Evolutionary conservation across 78 protist genomes (phyloP).

Genomic region (Anaeramoeba flamelloides): DNA sequence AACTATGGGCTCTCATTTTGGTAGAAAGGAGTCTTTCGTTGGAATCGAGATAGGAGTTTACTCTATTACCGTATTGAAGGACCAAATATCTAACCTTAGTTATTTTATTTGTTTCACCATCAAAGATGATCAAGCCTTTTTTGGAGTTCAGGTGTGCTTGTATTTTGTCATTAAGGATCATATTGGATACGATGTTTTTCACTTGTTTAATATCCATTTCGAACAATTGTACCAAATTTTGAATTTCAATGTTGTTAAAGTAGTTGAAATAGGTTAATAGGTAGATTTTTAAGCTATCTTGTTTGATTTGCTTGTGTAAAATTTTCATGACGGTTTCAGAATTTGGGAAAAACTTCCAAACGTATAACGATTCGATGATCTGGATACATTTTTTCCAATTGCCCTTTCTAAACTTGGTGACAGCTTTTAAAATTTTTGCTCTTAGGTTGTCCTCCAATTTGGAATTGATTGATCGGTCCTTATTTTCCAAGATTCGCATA

Average conservation of each 20-base stretch:
- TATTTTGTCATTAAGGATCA: not conserved
- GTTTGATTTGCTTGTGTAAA: not conserved
- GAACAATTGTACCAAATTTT: not conserved
- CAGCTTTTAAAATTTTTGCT: not conserved
- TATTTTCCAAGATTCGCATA: not conserved
- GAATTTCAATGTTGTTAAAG: not conserved
- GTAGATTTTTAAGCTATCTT: not conserved
- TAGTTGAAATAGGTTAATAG: not conserved
- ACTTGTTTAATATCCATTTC: not conserved
- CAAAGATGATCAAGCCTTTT: too few relatives aligned
- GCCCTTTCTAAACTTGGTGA: not conserved
- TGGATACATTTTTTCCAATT: not conserved
- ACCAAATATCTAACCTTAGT: too few relatives aligned
- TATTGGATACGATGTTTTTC: not conserved
- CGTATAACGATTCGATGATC: not conserved
- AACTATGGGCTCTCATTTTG: too few relatives aligned
- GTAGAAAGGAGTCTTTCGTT: too few relatives aligned
- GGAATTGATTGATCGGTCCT: not conserved
- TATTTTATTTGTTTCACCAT: too few relatives aligned
- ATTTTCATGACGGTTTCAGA: not conserved
- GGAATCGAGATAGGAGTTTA: too few relatives aligned
- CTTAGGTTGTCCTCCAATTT: not conserved
- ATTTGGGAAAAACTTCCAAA: not conserved
- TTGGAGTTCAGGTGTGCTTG: too few relatives aligned
- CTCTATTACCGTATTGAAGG: too few relatives aligned